Conservation (phyloP, 208 protist species). For the Trypanosoma theileri region DNA sequence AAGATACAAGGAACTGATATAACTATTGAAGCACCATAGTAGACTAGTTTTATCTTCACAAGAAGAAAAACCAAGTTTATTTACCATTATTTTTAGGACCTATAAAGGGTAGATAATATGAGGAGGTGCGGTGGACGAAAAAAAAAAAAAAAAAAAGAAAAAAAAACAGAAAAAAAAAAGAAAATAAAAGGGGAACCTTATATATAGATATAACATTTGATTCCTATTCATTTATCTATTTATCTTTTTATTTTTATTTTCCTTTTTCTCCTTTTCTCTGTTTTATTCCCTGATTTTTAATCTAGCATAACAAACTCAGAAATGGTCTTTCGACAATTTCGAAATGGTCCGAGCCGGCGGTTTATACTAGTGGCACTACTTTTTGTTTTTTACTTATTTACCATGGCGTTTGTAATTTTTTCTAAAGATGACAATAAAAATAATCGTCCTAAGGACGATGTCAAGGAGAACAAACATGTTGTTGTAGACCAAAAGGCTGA, state of each 20-base stretch:
- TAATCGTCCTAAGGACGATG: too few species aligned
- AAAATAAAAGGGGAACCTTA: conserved; percentile 1
- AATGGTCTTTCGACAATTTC: too few species aligned
- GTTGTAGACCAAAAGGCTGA: not conserved
- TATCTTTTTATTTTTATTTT: conserved; percentile 12
- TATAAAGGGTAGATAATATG: too few species aligned
- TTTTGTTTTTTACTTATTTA: too few species aligned
- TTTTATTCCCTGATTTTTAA: not conserved
- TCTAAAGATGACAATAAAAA: conserved; percentile 1
- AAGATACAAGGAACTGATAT: not conserved
- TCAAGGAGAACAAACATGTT: conserved; percentile 7
- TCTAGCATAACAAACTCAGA: too few species aligned
- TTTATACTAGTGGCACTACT: too few species aligned
- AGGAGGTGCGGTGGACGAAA: too few species aligned
- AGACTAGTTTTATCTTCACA: not conserved
- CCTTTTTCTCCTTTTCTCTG: conserved; percentile 7
- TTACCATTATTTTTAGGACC: too few species aligned
- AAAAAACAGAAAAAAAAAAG: conserved; percentile 15
- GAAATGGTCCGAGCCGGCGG: too few species aligned
- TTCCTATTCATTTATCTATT: conserved; percentile 5
- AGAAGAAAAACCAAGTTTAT: too few species aligned
- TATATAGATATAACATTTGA: not conserved
- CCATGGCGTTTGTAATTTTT: too few species aligned
- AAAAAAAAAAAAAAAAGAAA: not conserved
- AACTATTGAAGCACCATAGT: not conserved